phyloP scores from a whole-genome alignment of 352 stramenopile genomes.

The Phytopythium litorale region DNA sequence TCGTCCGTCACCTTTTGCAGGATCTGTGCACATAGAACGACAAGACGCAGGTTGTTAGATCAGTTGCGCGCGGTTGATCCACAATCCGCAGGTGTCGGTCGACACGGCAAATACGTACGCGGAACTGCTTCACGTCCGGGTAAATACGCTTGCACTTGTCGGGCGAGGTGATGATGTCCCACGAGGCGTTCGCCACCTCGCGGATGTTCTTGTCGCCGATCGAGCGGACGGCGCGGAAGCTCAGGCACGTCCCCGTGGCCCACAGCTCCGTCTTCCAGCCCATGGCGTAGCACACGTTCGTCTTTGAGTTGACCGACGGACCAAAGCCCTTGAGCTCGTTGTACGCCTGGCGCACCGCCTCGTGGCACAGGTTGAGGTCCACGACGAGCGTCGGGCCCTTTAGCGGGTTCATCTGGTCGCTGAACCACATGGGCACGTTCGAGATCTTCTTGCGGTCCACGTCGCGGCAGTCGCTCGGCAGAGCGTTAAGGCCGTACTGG shows the following conservation, averaged over 20 bases:
- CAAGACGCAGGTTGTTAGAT: not conserved
- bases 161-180: conserved; percentile 81
- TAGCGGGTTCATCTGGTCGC: conserved; percentile 75
- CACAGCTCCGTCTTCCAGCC: conserved; percentile 84
- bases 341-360: conserved; percentile 74
- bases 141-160: conserved; percentile 85
- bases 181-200: conserved; percentile 67
- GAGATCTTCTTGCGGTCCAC: conserved; percentile 77
- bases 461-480: conserved; percentile 73
- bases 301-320: conserved; percentile 76
- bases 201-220: conserved; percentile 69
- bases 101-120: conserved; percentile 26
- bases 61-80: not conserved
- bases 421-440: conserved; percentile 72
- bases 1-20: conserved; percentile 83
- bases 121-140: conserved; percentile 80
- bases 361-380: conserved; percentile 72
- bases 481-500: conserved; percentile 74
- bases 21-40: conserved; percentile 23
- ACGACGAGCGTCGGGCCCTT: conserved; percentile 74
- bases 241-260: conserved; percentile 71
- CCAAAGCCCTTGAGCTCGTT: conserved; percentile 76
- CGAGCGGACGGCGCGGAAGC: conserved; percentile 61
- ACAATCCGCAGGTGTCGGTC: not conserved
- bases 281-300: conserved; percentile 84